These are phyloP conservation scores for Blepharisma stoltei DNA, from an alignment of 73 alveolate genomes.

Conservation along the genomic window DNA sequence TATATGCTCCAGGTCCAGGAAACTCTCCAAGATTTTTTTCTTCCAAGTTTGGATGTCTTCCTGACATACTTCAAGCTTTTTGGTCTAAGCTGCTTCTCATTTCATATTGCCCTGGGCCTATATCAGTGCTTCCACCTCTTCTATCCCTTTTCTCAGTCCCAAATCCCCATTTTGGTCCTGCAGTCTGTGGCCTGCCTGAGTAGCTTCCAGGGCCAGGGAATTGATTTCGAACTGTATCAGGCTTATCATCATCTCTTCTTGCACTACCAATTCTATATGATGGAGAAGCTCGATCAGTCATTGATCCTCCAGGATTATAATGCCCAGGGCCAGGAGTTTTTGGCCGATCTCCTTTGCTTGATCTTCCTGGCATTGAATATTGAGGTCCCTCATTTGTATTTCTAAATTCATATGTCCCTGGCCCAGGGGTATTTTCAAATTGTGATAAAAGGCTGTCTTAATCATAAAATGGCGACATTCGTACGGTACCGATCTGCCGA, in stretches of 20 bases:
- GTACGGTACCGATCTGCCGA: too few species aligned
- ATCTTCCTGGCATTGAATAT: not conserved
- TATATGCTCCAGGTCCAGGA: constrained; percentile 23
- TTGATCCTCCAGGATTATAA: not conserved
- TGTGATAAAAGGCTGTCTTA: too few species aligned
- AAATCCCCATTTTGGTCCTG: constrained; percentile 45
- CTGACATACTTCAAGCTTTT: too few species aligned
- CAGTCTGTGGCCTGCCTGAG: constrained; percentile 23
- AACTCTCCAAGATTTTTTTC: not conserved
- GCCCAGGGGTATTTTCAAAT: not conserved
- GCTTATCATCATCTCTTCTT: not conserved
- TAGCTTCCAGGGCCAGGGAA: constrained; percentile 20
- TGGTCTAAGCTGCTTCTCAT: too few species aligned
- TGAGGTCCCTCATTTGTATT: constrained; percentile 7
- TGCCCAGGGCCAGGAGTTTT: constrained; percentile 14
- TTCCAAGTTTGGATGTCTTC: too few species aligned
- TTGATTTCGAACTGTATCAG: not conserved
- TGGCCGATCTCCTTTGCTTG: not conserved
- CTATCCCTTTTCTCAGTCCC: constrained; percentile 35
- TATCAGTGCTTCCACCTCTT: constrained; percentile 26
- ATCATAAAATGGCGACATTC: too few species aligned
- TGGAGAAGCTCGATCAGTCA: not conserved
- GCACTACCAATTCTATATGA: not conserved
- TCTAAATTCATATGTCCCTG: not conserved
- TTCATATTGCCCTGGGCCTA: constrained; percentile 48